Percentiles rank a stretch among this genome's conserved stretches.
Evolutionary conservation across 2,329 filamentous ascomycete genomes (phyloP).

Genomic region (Aschersonia sp.): DNA sequence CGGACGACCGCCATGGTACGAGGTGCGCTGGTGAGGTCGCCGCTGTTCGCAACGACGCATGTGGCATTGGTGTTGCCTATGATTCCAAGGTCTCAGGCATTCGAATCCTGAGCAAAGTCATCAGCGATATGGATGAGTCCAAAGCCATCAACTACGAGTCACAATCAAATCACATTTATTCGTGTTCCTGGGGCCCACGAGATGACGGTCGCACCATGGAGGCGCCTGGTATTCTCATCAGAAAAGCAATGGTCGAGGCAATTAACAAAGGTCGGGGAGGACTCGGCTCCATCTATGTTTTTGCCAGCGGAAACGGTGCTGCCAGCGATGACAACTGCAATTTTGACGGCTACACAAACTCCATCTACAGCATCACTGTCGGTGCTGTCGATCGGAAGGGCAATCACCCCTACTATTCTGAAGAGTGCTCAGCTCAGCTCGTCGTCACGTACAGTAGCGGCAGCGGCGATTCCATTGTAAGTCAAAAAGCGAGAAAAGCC

Average conservation of each 20-base stretch:
- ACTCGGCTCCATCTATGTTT: slow-evolving; percentile 85
- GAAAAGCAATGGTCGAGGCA: slow-evolving; percentile 80
- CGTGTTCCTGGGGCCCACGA: slow-evolving; percentile 94
- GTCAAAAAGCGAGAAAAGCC: slow-evolving; percentile 10
- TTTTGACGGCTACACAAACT: slow-evolving; percentile 98
- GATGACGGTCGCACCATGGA: slow-evolving; percentile 95
- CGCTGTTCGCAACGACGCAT: slow-evolving; percentile 83
- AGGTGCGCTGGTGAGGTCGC: slow-evolving; percentile 89
- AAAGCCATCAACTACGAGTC: slow-evolving; percentile 84
- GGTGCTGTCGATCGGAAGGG: slow-evolving; percentile 83
- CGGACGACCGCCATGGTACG: slow-evolving; percentile 82
- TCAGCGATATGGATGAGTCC: slow-evolving; percentile 86
- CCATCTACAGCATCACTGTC: slow-evolving; percentile 96
- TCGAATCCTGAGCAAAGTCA: slow-evolving; percentile 81
- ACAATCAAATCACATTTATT: slow-evolving; percentile 91
- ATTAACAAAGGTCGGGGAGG: slow-evolving; percentile 76
- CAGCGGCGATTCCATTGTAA: slow-evolving; percentile 65
- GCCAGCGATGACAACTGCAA: slow-evolving; percentile 88
- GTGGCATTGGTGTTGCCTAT: slow-evolving; percentile 91
- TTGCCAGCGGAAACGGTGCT: slow-evolving; percentile 87
- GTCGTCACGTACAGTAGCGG: slow-evolving; percentile 97
- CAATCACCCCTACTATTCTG: slow-evolving; percentile 88
- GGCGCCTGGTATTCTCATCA: slow-evolving; percentile 76
- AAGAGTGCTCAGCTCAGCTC: slow-evolving; percentile 87
- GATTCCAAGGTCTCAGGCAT: slow-evolving; percentile 82